Percentiles rank a stretch among this genome's conserved stretches.
phyloP scores from a whole-genome alignment of 768 basidiomycete species.

The Trichaptum fuscoviolaceum region DNA sequence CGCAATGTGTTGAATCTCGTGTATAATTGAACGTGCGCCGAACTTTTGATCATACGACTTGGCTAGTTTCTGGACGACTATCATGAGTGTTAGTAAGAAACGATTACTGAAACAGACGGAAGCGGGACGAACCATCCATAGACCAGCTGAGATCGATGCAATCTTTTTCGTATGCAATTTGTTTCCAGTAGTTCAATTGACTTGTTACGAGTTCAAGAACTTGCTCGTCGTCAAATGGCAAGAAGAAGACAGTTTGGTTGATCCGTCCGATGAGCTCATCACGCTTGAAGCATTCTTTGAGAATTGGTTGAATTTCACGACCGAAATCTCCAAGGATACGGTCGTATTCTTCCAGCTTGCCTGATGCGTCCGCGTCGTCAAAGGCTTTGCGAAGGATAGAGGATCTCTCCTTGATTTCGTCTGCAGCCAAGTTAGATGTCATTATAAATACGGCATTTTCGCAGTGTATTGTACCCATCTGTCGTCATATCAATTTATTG shows the following conservation, averaged over 20 bases:
- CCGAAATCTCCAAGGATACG: constrained; percentile 9
- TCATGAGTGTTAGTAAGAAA: no score
- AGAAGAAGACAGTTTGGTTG: constrained; percentile 29
- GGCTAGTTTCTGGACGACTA: no score
- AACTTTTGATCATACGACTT: no score
- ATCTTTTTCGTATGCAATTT: not conserved
- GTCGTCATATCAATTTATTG: not conserved
- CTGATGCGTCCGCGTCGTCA: constrained; percentile 20
- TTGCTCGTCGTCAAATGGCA: no score
- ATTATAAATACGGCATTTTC: constrained; percentile 38
- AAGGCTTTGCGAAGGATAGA: constrained; percentile 24
- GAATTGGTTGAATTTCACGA: constrained; percentile 21
- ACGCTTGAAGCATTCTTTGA: constrained; percentile 20
- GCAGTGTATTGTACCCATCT: constrained; percentile 19
- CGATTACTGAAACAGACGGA: no score
- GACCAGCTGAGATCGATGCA: not conserved
- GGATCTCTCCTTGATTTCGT: constrained; percentile 5
- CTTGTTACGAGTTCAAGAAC: not conserved
- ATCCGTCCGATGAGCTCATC: constrained; percentile 34
- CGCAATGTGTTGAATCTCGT: no score
- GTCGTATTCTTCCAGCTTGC: no score
- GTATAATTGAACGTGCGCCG: no score
- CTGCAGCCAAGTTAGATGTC: constrained; percentile 33
- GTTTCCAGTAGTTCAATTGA: not conserved
- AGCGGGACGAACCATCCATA: no score